Base-by-base conservation (phyloP, 2,329 filamentous ascomycete genomes). In the Epichloe gansuensis region DNA sequence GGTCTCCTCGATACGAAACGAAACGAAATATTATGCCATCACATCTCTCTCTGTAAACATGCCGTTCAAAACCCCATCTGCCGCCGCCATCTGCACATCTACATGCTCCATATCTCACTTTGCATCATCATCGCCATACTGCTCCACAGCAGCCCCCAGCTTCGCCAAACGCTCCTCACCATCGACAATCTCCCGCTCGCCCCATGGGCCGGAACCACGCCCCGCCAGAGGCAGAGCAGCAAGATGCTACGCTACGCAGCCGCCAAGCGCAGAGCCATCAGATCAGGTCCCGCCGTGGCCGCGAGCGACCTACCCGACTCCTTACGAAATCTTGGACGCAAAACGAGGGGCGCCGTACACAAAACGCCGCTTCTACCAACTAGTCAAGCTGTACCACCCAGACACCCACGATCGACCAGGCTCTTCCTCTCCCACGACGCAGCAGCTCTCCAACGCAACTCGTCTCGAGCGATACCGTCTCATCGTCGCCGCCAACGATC, bases 341-440 rank as follows among this genome's bases (percentile, higher is more conserved):
- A 61, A 67, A 50, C 78, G 71, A 59, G 72, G 73, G 53, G 81
- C 80, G 13, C 77, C 81, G 2, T 97, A 98, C 67, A 84, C 80
- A 56, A 97, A 98, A 68, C 71, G 76, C 43, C 81, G 81, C 54
- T 98, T 89, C 75, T 93, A 94, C 68, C 79, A 91, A 63, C 80
- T 98, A 50, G 93, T 95, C 53, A 98, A 97, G 72, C 74, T 94
- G 46, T 98, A 98, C 71, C 93, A 98, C 64, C 93, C 93, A 0
- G 93, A 98, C 67, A 80, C 78, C 54, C 73, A 70, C 46, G 52
- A 60, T 42, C 51, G 55, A n/a, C 52, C 63, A 44, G 56, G 31
- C 47, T 25, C 44, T 40, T 51, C 43, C 31, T n/a, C 39, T 17
- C 17, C 52, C 21, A 15, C 40, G 40, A 11, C 13, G 4, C 40